Conservation (phyloP, 257 asterid species). For the Rauvolfia tetraphylla region DNA sequence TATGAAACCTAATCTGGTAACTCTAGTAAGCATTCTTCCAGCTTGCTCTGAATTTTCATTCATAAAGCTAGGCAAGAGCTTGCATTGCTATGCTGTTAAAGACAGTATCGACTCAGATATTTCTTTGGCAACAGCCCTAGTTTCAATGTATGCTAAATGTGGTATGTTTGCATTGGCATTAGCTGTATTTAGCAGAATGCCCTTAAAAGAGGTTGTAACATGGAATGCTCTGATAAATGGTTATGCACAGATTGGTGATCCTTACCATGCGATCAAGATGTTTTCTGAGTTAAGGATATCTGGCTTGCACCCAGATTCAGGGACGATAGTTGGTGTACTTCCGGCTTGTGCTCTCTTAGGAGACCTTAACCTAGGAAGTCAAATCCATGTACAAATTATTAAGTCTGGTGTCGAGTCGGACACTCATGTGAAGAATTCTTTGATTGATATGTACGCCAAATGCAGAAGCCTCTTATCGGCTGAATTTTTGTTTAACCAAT, state of each 20-base stretch:
- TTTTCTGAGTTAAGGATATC: conserved; percentile 24
- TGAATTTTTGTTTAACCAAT: conserved; percentile 28
- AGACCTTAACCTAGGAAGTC: conserved; percentile 24
- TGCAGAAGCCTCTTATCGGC: conserved; percentile 33
- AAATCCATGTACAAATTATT: conserved; percentile 31
- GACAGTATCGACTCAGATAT: conserved; percentile 25
- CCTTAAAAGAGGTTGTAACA: conserved; percentile 34
- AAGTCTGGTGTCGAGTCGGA: conserved; percentile 34
- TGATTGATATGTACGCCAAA: conserved; percentile 39
- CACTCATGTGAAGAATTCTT: conserved; percentile 35
- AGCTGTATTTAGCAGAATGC: conserved; percentile 27
- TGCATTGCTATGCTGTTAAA: conserved; percentile 39
- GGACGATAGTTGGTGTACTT: conserved; percentile 38
- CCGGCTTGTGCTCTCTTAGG: conserved; percentile 38
- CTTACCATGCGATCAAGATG: conserved; percentile 24
- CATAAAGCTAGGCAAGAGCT: conserved; percentile 31
- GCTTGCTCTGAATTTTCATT: conserved; percentile 32
- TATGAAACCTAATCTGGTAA: conserved; percentile 27
- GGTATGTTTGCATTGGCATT: conserved; percentile 24
- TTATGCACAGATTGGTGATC: conserved; percentile 34
- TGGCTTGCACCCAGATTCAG: conserved; percentile 33
- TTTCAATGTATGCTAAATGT: conserved; percentile 46
- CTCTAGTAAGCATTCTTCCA: conserved; percentile 38
- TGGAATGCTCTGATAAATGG: conserved; percentile 44
- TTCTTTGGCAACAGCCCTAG: conserved; percentile 38